These are phyloP conservation scores for Vanilla planifolia DNA, from an alignment of 106 monocot species.

Conservation along the genomic window DNA sequence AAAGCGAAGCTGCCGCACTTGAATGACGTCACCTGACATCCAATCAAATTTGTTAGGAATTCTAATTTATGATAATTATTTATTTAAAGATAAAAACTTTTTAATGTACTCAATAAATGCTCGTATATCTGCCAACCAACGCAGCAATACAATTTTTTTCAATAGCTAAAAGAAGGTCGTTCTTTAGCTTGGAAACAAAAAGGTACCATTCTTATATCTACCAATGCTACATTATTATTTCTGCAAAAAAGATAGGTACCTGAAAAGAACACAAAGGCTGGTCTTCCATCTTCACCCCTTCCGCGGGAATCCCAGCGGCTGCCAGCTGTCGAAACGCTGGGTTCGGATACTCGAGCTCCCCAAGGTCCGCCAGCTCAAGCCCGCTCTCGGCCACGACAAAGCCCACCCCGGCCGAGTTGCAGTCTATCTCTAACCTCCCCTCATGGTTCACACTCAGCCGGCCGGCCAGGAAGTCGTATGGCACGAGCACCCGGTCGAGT, in stretches of 20 bases:
- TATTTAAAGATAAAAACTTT: no score
- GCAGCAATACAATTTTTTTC: no score
- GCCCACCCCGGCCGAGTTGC: constrained; percentile 10
- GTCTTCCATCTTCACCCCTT: neutral
- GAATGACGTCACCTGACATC: constrained; percentile 52
- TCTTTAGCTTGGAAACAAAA: no score
- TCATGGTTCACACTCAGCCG: constrained; percentile 21
- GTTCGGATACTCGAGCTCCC: constrained; percentile 15
- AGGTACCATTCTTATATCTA: no score
- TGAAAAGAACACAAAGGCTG: constrained; percentile 9
- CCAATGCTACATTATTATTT: no score
- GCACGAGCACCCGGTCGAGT: constrained; percentile 19
- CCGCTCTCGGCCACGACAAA: constrained; percentile 9
- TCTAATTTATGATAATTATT: no score
- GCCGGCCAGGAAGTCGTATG: constrained; percentile 44
- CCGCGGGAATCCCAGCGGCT: neutral
- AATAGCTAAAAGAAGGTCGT: no score
- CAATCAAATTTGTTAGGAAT: no score
- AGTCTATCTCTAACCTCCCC: constrained; percentile 20
- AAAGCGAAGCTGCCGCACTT: constrained; percentile 43
- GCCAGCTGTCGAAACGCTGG: constrained; percentile 10
- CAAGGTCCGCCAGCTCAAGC: constrained; percentile 9
- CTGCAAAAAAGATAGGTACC: constrained; percentile 1
- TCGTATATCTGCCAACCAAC: no score
- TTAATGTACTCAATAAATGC: no score